Evolutionary conservation across 2,329 filamentous ascomycete genomes (phyloP).

Genomic region (Pseudopyrenochaeta lycopersici): DNA sequence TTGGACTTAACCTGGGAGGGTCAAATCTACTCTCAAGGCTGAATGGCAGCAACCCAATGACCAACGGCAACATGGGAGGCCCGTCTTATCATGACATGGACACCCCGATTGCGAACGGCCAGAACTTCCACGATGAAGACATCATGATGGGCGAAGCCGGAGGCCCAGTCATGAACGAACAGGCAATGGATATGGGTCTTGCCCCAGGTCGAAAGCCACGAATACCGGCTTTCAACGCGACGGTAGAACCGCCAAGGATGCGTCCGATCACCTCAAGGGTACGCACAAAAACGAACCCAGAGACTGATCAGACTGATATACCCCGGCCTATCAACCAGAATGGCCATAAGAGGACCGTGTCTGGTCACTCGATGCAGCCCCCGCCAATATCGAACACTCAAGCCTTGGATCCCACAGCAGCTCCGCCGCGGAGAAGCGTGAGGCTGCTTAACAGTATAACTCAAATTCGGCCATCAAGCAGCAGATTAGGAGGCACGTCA

Average conservation of each 20-base stretch:
- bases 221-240: slow-evolving; percentile 42
- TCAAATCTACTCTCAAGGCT: slow-evolving; percentile 52
- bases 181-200: slow-evolving; percentile 55
- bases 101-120: slow-evolving; percentile 58
- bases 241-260: slow-evolving; percentile 50
- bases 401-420: slow-evolving; percentile 51
- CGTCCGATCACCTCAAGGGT: slow-evolving; percentile 51
- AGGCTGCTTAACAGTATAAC: slow-evolving; percentile 57
- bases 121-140: slow-evolving; percentile 53
- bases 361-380: slow-evolving; percentile 71
- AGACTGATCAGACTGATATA: slow-evolving; percentile 50
- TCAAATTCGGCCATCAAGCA: slow-evolving; percentile 69
- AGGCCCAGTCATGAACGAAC: slow-evolving; percentile 42
- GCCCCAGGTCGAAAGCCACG: slow-evolving; percentile 56
- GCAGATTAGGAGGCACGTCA: slow-evolving; percentile 67
- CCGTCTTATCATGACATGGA: slow-evolving; percentile 49
- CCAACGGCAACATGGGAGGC: slow-evolving; percentile 24
- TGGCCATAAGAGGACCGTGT: slow-evolving; percentile 91
- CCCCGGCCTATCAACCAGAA: slow-evolving; percentile 48
- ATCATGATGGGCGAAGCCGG: slow-evolving; percentile 51
- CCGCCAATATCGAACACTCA: slow-evolving; percentile 31
- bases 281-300: slow-evolving; percentile 51
- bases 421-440: slow-evolving; percentile 55
- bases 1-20: slow-evolving; percentile 47
- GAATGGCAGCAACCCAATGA: slow-evolving; percentile 52